Percentiles rank a stretch among this genome's conserved stretches.
phyloP scores from a whole-genome alignment of 345 rosid genomes.

The Eucalyptus guilfoylei region DNA sequence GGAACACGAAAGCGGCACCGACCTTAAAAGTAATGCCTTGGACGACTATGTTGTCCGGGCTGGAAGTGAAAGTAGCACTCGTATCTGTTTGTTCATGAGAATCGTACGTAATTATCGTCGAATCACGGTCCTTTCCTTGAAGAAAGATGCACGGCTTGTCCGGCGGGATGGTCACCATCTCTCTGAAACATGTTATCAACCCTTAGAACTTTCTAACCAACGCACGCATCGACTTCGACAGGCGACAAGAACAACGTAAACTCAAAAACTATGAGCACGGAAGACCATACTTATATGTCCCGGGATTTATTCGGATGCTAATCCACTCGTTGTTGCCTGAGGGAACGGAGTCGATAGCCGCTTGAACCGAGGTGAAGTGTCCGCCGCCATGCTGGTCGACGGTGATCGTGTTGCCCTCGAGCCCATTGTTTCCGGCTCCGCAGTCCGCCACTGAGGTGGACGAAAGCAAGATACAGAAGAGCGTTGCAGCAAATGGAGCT shows the following conservation, averaged over 20 bases:
- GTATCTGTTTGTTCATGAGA: conserved; percentile 12
- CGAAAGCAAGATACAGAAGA: background rate
- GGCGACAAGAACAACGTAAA: background rate
- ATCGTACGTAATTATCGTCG: conserved; percentile 14
- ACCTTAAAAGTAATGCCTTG: conserved; percentile 39
- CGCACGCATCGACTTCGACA: background rate
- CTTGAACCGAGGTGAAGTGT: background rate
- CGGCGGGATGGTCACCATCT: conserved; percentile 17
- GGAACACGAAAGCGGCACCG: background rate
- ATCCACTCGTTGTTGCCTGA: background rate
- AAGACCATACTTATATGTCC: background rate
- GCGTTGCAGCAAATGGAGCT: background rate
- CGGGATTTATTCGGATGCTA: background rate
- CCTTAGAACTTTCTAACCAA: background rate
- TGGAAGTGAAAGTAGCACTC: conserved; percentile 33
- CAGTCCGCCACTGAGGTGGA: background rate
- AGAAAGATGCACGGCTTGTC: conserved; percentile 28
- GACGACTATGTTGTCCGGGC: conserved; percentile 21
- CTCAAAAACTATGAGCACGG: background rate
- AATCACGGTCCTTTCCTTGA: conserved; percentile 12
- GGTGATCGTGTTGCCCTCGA: background rate
- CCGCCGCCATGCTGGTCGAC: background rate
- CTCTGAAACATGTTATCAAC: conserved; percentile 7
- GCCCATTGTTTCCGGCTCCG: background rate
- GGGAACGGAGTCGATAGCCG: background rate